phyloP scores from a whole-genome alignment of 2,329 filamentous ascomycete species.

The Aureobasidium sp. region DNA sequence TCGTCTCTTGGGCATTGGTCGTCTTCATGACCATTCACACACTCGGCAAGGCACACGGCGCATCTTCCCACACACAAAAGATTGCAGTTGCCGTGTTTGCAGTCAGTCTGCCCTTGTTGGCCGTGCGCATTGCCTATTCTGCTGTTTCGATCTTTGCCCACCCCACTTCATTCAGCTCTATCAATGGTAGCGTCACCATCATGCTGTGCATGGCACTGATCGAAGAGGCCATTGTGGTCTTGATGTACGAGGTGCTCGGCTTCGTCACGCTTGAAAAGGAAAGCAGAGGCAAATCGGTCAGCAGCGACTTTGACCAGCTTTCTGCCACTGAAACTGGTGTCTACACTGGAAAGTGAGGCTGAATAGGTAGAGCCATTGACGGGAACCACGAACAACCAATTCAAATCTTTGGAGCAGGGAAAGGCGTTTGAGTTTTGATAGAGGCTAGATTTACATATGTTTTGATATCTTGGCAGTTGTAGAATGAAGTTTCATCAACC shows the following conservation, averaged over 20 bases:
- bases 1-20: constrained; percentile 18
- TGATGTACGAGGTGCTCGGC: constrained; percentile 6
- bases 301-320: background rate
- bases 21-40: constrained; percentile 16
- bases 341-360: background rate
- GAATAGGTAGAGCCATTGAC: background rate
- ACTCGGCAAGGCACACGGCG: constrained; percentile 2
- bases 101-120: constrained; percentile 24
- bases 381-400: background rate
- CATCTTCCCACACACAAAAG: constrained; percentile 13
- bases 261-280: constrained; percentile 5
- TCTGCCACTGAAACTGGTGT: background rate
- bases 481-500: no score
- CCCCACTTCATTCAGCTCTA: constrained; percentile 16
- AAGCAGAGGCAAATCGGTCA: background rate
- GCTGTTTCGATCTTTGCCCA: constrained; percentile 20
- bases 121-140: constrained; percentile 33
- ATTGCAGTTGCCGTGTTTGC: constrained; percentile 22
- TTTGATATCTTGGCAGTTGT: no score
- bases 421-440: background rate
- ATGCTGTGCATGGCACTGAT: constrained; percentile 11
- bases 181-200: constrained; percentile 5
- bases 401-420: background rate
- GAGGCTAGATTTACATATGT: no score
- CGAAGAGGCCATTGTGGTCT: background rate